Base-by-base conservation (phyloP, 2,329 filamentous ascomycete genomes). In the Cadophora luteo-olivacea region DNA sequence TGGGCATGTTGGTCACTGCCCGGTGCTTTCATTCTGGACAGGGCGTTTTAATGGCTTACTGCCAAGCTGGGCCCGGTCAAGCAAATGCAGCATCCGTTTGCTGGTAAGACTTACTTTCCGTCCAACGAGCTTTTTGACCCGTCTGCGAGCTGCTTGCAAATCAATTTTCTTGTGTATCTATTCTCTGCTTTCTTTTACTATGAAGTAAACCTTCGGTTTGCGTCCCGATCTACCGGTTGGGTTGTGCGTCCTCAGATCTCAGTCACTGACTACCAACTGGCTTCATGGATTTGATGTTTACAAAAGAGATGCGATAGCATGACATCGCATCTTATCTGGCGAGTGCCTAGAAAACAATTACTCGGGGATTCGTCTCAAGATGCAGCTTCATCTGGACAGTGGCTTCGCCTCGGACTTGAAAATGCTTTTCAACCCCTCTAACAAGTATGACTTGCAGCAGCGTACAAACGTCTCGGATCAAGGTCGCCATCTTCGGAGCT, bases 61-160 rank as follows among this genome's bases (percentile, higher is more conserved):
- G 55, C 55, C 19, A 22, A 38, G 55, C n/a, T n/a, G n/a, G 9
- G 1, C 12, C 55, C 32, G 22, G 19, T 24, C 22, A 38, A 38
- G 9, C 16, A 24, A 24, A 33, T 55, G 19, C 25, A 33, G 29
- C 29, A 33, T 32, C 29, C 52, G 29, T 29, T 45, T 14, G 25
- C 36, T 45, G n/a, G 36, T 41, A 16, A 9, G 33, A 9, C 11
- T 41, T 11, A 22, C 41, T 45, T 60, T 3, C 25, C 57, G 14
- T 60, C 29, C 36, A 12, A 38, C 36, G 38, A 60, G 14, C n/a
- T 29, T 3, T 9, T 45, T 9, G n/a, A 25, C 22, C 36, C 22
- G 36, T n/a, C 36, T 41, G 33, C 33, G 22, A 60, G 57, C 22
- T 60, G 57, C 57, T 41, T 60, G 12, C 33, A 41, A 41, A 60